Evolutionary conservation across 23 red algal genomes (phyloP), one percentile per base, ranked within the genome.

Genomic region (Gracilaria vermiculophylla): DNA sequence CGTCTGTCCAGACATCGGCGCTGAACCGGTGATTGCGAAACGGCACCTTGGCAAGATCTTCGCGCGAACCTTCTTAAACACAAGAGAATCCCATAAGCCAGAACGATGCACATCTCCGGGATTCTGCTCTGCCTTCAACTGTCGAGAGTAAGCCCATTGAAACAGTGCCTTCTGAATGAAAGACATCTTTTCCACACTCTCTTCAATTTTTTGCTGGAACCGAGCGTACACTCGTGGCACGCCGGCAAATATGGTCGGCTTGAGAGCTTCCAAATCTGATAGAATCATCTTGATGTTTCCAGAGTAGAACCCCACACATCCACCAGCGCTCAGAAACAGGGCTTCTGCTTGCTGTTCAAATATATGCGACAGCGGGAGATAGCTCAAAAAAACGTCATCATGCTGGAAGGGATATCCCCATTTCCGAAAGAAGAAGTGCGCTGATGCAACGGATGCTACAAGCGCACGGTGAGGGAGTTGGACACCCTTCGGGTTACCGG

Each of bases 401-500:
- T 42, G 14, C 13, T 3, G 19, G 21, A 96, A 90, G 5, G 53
- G 66, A 2, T 73, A 55, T 34, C 88, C 80, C 71, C 65, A 85
- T 34, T 96, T 83, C 11, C 45, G 24, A 34, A 97, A 92, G 69
- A 97, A 89, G 16, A 37, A 28, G 39, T 80, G 32, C 19, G 90
- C 85, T 8, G 81, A 86, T 13, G 85, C 65, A 1, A 98, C 87
- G 43, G 85, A 88, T 20, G 80, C 76, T 0, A 98, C 53, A 19
- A 98, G 51, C 34, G 87, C 83, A 29, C 88, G 44, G 91, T 98
- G 90, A 28, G 25, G 24, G 37, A 98, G 49, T 62, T 81, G 90
- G 14, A 98, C 96, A 23, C 96, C 96, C 75, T 98, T 98, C 12
- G 96, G 96, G 3, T 90, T 87, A 5, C 96, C 96, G 12, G 96